A percentile compares a stretch with the other conserved stretches of the same genome.
These are phyloP conservation scores for Didymella sp. DNA, from an alignment of 2,329 filamentous ascomycete genomes.

Conservation along the genomic window DNA sequence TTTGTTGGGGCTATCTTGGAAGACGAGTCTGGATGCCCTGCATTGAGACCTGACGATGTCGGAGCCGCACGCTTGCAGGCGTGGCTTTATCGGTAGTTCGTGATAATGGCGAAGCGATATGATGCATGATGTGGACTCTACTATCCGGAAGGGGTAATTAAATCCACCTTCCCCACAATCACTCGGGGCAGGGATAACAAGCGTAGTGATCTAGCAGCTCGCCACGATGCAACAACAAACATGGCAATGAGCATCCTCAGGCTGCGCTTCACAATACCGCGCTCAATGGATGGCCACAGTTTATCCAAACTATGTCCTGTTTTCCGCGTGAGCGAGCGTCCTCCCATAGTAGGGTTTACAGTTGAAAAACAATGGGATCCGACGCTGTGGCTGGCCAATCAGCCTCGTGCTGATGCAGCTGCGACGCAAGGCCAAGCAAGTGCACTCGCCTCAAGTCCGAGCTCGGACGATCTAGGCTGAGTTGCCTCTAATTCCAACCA, in stretches of 20 bases:
- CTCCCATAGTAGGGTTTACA: slow-evolving; percentile 35
- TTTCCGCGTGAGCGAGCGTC: slow-evolving; percentile 35
- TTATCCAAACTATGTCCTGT: slow-evolving; percentile 28
- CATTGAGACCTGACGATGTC: slow-evolving; percentile 14
- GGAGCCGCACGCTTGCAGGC: slow-evolving; percentile 24
- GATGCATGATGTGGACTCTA: slow-evolving; percentile 27
- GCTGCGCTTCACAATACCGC: slow-evolving; percentile 10
- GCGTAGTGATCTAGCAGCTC: slow-evolving; percentile 19
- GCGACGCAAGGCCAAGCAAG: slow-evolving; percentile 21
- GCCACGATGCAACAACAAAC: slow-evolving; percentile 12
- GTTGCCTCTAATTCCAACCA: slow-evolving; percentile 26
- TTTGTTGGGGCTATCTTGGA: not conserved
- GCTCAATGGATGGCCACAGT: slow-evolving; percentile 17
- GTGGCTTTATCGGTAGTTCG: slow-evolving; percentile 32
- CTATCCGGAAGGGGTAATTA: slow-evolving; percentile 23
- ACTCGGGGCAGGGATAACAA: slow-evolving; percentile 14
- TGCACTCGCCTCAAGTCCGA: slow-evolving; percentile 26
- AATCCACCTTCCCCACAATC: slow-evolving; percentile 23
- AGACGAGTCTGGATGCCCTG: slow-evolving; percentile 8
- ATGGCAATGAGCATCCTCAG: slow-evolving; percentile 14
- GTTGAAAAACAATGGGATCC: slow-evolving; percentile 4
- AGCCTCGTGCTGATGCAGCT: slow-evolving; percentile 26
- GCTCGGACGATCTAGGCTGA: slow-evolving; percentile 31
- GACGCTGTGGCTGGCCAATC: slow-evolving; percentile 29
- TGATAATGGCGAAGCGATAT: slow-evolving; percentile 30